These are phyloP conservation scores for Nothophoma quercina DNA, from an alignment of 2,329 filamentous ascomycete species.

Conservation along the genomic window DNA sequence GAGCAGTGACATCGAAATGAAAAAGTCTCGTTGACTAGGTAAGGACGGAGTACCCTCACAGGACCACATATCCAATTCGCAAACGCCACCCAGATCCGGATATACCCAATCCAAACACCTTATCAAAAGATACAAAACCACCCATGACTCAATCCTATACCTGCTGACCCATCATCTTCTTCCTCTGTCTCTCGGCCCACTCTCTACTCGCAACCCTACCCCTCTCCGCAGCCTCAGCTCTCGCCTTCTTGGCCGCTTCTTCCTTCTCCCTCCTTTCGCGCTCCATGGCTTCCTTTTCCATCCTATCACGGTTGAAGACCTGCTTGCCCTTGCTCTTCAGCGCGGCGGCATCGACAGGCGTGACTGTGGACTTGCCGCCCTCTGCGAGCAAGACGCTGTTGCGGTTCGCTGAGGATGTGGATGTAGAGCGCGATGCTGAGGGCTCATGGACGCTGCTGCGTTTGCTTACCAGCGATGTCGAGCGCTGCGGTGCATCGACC, in stretches of 20 bases:
- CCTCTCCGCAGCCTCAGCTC: slow-evolving; percentile 56
- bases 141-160: too few relatives aligned
- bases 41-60: not conserved
- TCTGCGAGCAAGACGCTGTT: slow-evolving; percentile 31
- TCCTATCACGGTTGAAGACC: slow-evolving; percentile 55
- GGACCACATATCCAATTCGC: not conserved
- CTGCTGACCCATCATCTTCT: slow-evolving; percentile 39
- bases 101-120: slow-evolving; percentile 14
- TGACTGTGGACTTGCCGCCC: slow-evolving; percentile 34
- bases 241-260: slow-evolving; percentile 56
- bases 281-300: slow-evolving; percentile 52
- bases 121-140: not conserved
- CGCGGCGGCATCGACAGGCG: slow-evolving; percentile 40
- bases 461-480: slow-evolving; percentile 30
- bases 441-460: slow-evolving; percentile 29
- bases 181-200: slow-evolving; percentile 59
- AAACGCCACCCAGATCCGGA: not conserved
- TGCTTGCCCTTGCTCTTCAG: slow-evolving; percentile 53
- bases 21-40: not conserved
- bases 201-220: slow-evolving; percentile 54
- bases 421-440: slow-evolving; percentile 29
- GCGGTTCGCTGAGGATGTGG: slow-evolving; percentile 34
- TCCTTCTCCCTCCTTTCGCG: slow-evolving; percentile 55
- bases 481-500: slow-evolving; percentile 17
- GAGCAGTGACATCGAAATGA: not conserved